These are phyloP conservation scores for Globisporangium spiculum DNA, from an alignment of 352 stramenopile species.

Conservation along the genomic window DNA sequence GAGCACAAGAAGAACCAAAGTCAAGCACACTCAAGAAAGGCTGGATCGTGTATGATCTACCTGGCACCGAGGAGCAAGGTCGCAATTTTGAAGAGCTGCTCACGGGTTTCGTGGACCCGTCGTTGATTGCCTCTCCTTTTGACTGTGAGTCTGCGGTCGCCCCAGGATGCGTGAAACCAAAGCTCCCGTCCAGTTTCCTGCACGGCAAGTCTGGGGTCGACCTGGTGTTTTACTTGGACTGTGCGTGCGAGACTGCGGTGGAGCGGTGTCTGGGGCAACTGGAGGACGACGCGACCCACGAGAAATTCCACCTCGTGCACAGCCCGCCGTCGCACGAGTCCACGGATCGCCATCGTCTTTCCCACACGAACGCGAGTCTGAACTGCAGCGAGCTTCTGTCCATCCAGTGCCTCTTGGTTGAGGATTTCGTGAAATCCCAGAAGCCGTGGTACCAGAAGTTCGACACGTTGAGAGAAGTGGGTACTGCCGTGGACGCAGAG, in stretches of 20 bases:
- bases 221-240: conserved; percentile 65
- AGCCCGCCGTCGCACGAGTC: conserved; percentile 45
- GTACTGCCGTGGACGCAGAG: conserved; percentile 12
- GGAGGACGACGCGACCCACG: conserved; percentile 40
- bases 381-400: conserved; percentile 54
- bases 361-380: conserved; percentile 43
- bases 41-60: conserved; percentile 71
- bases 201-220: conserved; percentile 70
- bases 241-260: conserved; percentile 28
- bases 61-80: conserved; percentile 39
- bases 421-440: conserved; percentile 23
- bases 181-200: conserved; percentile 41
- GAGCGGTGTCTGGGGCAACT: conserved; percentile 64
- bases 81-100: conserved; percentile 51
- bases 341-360: conserved; percentile 46
- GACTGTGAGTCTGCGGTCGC: conserved; percentile 60
- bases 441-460: conserved; percentile 54
- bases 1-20: neutral
- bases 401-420: conserved; percentile 37
- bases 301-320: conserved; percentile 47
- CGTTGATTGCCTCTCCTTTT: conserved; percentile 35
- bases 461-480: conserved; percentile 38
- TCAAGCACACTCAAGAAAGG: conserved; percentile 20
- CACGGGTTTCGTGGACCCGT: conserved; percentile 52
- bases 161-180: conserved; percentile 31